Conservation (phyloP, 129 eudicot genomes). For the Centella asiatica region DNA sequence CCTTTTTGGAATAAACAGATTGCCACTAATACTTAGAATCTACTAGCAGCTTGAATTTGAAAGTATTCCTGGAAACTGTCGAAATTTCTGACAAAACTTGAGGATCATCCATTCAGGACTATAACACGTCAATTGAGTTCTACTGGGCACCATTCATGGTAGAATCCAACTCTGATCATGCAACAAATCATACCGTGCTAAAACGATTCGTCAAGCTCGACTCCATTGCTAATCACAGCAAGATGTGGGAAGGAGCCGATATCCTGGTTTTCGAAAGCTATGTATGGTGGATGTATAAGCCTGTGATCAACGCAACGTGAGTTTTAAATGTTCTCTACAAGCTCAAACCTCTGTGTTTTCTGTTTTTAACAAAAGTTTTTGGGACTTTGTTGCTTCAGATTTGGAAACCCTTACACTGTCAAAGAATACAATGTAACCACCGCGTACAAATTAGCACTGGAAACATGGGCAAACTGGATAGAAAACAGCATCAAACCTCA, state of each 20-base stretch:
- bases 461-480: conserved; percentile 94
- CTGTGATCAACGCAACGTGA: conserved; percentile 77
- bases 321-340: neutral
- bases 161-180: conserved; percentile 91
- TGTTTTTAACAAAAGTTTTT: neutral
- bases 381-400: conserved; percentile 32
- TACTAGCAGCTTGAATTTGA: neutral
- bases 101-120: conserved; percentile 42
- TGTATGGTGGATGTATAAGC: conserved; percentile 99
- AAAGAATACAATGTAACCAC: conserved; percentile 66
- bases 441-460: conserved; percentile 75
- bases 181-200: conserved; percentile 71
- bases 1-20: neutral
- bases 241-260: conserved; percentile 85
- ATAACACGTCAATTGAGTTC: conserved; percentile 82
- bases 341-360: neutral
- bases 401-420: conserved; percentile 37
- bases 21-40: neutral
- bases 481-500: conserved; percentile 49
- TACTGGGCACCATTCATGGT: conserved; percentile 97
- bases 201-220: conserved; percentile 74
- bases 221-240: conserved; percentile 57
- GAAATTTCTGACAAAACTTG: neutral
- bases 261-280: conserved; percentile 80
- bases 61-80: neutral